Evolutionary conservation across 176 grass and related monocot species (phyloP).

Genomic region (Saccharum officinarum): DNA sequence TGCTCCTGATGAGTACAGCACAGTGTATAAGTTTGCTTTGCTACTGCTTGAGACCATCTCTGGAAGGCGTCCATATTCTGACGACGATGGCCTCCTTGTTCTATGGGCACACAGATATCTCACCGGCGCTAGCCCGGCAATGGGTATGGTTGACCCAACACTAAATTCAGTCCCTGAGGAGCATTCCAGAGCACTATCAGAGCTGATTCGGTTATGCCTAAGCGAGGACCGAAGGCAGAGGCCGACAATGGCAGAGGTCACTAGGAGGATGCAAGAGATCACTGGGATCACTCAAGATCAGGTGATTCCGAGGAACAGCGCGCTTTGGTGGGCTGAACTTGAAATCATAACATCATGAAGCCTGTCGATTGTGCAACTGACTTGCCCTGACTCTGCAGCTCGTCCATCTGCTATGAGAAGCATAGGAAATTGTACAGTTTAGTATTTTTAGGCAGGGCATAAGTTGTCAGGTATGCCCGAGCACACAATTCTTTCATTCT

Average conservation of each 20-base stretch:
- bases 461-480: slow-evolving; percentile 32
- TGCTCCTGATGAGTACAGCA: slow-evolving; percentile 40
- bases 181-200: slow-evolving; percentile 47
- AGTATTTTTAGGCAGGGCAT: slow-evolving; percentile 12
- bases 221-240: slow-evolving; percentile 44
- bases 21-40: slow-evolving; percentile 78
- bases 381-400: neutral
- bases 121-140: slow-evolving; percentile 51
- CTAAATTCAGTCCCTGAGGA: slow-evolving; percentile 60
- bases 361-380: neutral
- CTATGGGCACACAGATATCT: slow-evolving; percentile 87
- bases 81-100: slow-evolving; percentile 75
- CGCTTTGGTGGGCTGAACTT: slow-evolving; percentile 91
- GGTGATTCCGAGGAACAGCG: slow-evolving; percentile 48
- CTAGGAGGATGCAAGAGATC: slow-evolving; percentile 61
- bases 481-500: slow-evolving; percentile 35
- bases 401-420: neutral
- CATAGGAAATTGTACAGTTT: slow-evolving; percentile 34
- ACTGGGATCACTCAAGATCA: slow-evolving; percentile 58
- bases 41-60: slow-evolving; percentile 90
- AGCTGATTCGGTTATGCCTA: slow-evolving; percentile 68
- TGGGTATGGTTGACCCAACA: slow-evolving; percentile 71
- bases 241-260: slow-evolving; percentile 54
- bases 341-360: slow-evolving; percentile 63
- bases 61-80: slow-evolving; percentile 75